phyloP scores from a whole-genome alignment of 805 yeast species.

The Isabelozyma gotoi region DNA sequence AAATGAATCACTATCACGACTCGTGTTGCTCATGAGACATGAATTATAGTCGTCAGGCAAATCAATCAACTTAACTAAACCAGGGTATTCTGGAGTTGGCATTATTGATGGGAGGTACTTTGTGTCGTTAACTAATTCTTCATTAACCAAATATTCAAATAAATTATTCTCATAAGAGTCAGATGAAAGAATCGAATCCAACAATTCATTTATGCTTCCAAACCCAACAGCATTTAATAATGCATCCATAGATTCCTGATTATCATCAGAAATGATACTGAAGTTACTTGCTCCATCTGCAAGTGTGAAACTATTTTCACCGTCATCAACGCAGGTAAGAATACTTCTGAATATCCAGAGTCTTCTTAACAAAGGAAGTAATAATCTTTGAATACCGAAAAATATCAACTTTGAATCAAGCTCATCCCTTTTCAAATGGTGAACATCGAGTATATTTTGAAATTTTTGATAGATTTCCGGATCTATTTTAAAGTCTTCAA shows the following conservation, averaged over 20 bases:
- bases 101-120: neutral
- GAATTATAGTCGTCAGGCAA: slow-evolving; percentile 45
- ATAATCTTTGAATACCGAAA: slow-evolving; percentile 18
- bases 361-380: slow-evolving; percentile 36
- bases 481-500: neutral
- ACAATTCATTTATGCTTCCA: slow-evolving; percentile 20
- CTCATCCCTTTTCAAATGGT: neutral
- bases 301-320: slow-evolving; percentile 20
- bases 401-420: neutral
- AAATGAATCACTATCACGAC: slow-evolving; percentile 19
- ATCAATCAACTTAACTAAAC: slow-evolving; percentile 50
- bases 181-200: slow-evolving; percentile 12
- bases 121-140: neutral
- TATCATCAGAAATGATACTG: neutral
- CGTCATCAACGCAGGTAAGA: slow-evolving; percentile 25
- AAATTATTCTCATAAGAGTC: too few relatives aligned
- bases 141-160: too few relatives aligned
- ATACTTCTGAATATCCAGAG: slow-evolving; percentile 31
- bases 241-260: slow-evolving; percentile 17
- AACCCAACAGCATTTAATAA: slow-evolving; percentile 24
- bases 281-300: neutral
- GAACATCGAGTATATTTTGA: neutral
- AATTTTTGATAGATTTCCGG: neutral
- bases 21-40: slow-evolving; percentile 19
- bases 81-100: slow-evolving; percentile 40